Evolutionary conservation across 345 rosid species (phyloP), one percentile per base, ranked within the genome.

Genomic region (Anastatica hierochuntica): DNA sequence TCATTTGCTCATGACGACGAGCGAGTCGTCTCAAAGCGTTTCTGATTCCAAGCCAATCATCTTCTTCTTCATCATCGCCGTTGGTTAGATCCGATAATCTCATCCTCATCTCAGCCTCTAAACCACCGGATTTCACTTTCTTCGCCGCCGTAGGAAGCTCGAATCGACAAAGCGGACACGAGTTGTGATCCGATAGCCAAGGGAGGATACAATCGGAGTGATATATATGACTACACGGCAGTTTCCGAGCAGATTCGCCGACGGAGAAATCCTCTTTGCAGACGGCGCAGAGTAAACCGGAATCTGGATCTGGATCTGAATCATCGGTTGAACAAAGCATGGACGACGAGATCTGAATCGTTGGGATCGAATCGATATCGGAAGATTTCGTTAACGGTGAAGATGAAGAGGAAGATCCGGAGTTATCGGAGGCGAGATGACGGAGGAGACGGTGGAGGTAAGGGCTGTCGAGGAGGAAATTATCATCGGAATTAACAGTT

Each of bases 101-200:
- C 12, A 69, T 62, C 43, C 64, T 67, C 61, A 53, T 51, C 20
- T 51, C 71, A 30, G 17, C 49, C 2, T 45, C 65, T 8, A 12
- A 24, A 13, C 51, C 57, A 19, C 42, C 55, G 12, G 11, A 7
- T 21, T 10, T 34, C n/a, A 8, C 52, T 3, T 35, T 57, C 27
- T 24, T 24, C 15, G 44, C 18, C 55, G 37, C 34, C 41, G 58
- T 26, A 1, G 76, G 77, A 0, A 80, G 60, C 50, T 55, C 68
- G 45, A 74, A 80, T 19, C 86, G 75, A 18, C 86, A 80, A 33
- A 80, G 72, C 21, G 86, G 86, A 23, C 86, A 80, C 8, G 86
- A 77, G 29, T 66, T 63, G 33, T 77, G 80, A 47, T 62, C 56
- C 21, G 77, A 73, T 10, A 80, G 72, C 83, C 83, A 80, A 0